Conservation (phyloP, 2,329 filamentous ascomycete genomes). For the Aspergillus sp. region DNA sequence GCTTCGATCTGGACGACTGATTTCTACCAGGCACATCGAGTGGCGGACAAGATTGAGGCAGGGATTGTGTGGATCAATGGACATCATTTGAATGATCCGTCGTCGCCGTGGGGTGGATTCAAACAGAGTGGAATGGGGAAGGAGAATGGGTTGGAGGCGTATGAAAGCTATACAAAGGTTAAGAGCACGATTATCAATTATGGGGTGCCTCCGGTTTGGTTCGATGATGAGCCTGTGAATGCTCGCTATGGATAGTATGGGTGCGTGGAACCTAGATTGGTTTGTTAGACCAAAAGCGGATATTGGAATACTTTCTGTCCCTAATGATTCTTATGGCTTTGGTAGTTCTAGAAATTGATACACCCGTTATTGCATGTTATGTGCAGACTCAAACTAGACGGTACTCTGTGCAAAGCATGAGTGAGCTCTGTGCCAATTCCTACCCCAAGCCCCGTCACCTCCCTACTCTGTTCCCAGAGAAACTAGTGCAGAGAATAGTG, state of each 20-base stretch:
- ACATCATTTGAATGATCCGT: conserved; percentile 72
- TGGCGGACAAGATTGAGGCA: conserved; percentile 50
- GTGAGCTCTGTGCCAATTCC: too few relatives aligned
- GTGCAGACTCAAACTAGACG: too few relatives aligned
- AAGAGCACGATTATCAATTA: conserved; percentile 60
- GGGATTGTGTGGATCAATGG: conserved; percentile 53
- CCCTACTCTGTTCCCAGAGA: too few relatives aligned
- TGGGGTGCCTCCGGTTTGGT: conserved; percentile 67
- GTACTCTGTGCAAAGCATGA: too few relatives aligned
- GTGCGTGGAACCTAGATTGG: not conserved
- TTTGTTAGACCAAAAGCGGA: not conserved
- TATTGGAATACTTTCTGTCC: too few relatives aligned
- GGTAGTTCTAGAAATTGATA: too few relatives aligned
- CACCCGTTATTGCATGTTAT: too few relatives aligned
- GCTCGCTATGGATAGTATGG: conserved; percentile 61
- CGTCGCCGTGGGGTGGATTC: conserved; percentile 69
- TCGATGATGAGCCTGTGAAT: conserved; percentile 57
- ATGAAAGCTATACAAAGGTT: conserved; percentile 56
- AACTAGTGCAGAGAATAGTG: too few relatives aligned
- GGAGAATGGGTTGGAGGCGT: conserved; percentile 70
- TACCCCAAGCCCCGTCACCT: too few relatives aligned
- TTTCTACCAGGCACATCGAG: conserved; percentile 50
- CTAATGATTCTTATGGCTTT: too few relatives aligned
- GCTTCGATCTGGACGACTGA: conserved; percentile 56
- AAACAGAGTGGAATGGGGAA: conserved; percentile 69